phyloP scores from a whole-genome alignment of 129 eudicot species.

The Artemisia argyi region DNA sequence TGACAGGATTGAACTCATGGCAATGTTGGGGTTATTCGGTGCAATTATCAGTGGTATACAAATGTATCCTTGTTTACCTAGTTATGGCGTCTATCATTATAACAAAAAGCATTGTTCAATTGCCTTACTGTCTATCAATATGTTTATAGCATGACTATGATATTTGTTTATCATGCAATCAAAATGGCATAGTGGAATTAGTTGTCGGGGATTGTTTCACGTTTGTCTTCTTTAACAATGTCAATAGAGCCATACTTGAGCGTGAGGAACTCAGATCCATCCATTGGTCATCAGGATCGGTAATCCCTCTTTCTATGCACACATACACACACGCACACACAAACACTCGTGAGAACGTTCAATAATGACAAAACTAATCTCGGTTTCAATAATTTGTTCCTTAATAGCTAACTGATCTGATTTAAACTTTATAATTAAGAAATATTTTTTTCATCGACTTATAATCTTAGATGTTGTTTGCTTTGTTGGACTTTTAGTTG shows the following conservation, averaged over 20 bases:
- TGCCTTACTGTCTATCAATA: conserved; percentile 10
- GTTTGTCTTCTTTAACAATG: conserved; percentile 44
- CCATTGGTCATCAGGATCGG: conserved; percentile 85
- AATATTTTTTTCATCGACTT: neutral
- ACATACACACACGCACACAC: conserved; percentile 2
- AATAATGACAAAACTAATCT: too few species aligned
- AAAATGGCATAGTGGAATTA: neutral
- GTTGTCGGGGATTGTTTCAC: neutral
- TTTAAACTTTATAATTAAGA: too few species aligned
- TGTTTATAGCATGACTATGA: neutral
- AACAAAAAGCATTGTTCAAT: neutral
- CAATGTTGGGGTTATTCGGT: conserved; percentile 90
- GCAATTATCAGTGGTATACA: conserved; percentile 85
- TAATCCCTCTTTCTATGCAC: conserved; percentile 30
- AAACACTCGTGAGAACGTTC: neutral
- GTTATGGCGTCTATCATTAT: neutral
- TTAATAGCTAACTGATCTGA: too few species aligned
- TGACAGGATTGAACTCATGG: conserved; percentile 89
- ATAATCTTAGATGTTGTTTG: neutral
- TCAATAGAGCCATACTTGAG: conserved; percentile 71
- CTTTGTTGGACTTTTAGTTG: conserved; percentile 45
- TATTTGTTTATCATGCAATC: neutral
- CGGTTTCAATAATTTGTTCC: too few species aligned
- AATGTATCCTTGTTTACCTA: conserved; percentile 68
- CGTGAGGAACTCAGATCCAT: conserved; percentile 81